Evolutionary conservation across 2,329 filamentous ascomycete genomes (phyloP).

Genomic region (Alternaria alternata): DNA sequence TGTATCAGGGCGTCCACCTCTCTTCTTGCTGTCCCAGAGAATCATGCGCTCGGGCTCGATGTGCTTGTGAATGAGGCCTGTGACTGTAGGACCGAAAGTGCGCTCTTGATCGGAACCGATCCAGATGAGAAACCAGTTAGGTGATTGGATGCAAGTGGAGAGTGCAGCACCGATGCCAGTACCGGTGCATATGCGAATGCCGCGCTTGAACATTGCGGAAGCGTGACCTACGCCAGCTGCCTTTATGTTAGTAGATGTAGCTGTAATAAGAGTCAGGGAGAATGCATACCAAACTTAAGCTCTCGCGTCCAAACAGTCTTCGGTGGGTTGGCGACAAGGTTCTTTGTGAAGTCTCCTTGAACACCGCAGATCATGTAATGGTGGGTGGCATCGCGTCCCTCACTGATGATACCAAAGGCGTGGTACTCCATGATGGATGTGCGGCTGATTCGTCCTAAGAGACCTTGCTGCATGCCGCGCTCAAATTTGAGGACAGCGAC

Average conservation of each 20-base stretch:
- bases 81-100: constrained; percentile 47
- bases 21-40: constrained; percentile 48
- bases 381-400: constrained; percentile 36
- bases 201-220: constrained; percentile 48
- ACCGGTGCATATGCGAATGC: constrained; percentile 48
- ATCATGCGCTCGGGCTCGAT: constrained; percentile 50
- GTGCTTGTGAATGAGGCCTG: constrained; percentile 41
- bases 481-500: constrained; percentile 46
- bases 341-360: constrained; percentile 48
- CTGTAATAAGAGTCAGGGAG: neutral
- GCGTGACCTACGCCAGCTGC: constrained; percentile 46
- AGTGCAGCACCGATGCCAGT: constrained; percentile 48
- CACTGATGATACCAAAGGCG: constrained; percentile 49
- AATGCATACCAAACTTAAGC: constrained; percentile 44
- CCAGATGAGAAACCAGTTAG: constrained; percentile 50
- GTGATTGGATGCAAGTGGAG: constrained; percentile 47
- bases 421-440: constrained; percentile 51
- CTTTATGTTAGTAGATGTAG: constrained; percentile 18
- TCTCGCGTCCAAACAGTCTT: constrained; percentile 47
- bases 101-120: constrained; percentile 48
- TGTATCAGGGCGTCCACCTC: constrained; percentile 44
- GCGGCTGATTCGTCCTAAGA: constrained; percentile 46
- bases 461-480: constrained; percentile 49
- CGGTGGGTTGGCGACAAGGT: constrained; percentile 44
- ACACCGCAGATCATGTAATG: constrained; percentile 51